phyloP scores from a whole-genome alignment of 2,329 filamentous ascomycete genomes.

The Xylaria arbuscula region DNA sequence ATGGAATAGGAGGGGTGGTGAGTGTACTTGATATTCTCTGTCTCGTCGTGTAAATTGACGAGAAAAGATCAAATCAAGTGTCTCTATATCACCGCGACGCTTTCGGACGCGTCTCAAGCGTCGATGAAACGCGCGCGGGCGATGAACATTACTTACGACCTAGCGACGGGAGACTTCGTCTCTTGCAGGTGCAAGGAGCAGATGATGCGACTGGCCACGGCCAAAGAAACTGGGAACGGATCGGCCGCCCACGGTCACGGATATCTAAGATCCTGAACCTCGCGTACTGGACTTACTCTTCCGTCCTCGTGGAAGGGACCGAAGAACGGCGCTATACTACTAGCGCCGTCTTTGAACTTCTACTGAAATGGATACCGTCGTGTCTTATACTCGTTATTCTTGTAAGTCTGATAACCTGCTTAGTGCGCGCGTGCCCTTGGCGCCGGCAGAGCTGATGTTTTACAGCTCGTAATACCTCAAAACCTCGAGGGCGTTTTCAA shows the following conservation, averaged over 20 bases:
- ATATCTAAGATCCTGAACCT: slow-evolving; percentile 23
- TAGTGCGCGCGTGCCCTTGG: neutral
- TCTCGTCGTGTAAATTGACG: neutral
- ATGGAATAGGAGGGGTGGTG: neutral
- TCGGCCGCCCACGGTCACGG: slow-evolving; percentile 7
- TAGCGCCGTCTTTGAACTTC: neutral
- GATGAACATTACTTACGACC: slow-evolving; percentile 25
- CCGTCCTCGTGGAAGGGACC: slow-evolving; percentile 25
- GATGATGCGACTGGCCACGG: slow-evolving; percentile 4
- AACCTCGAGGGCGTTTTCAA: slow-evolving; percentile 24
- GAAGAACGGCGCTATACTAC: slow-evolving; percentile 17
- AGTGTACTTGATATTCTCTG: neutral
- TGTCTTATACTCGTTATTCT: slow-evolving; percentile 31
- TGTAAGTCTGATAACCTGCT: slow-evolving; percentile 6
- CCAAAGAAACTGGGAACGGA: slow-evolving; percentile 22
- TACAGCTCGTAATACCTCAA: slow-evolving; percentile 26
- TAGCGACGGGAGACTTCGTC: slow-evolving; percentile 14
- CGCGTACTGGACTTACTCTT: slow-evolving; percentile 28
- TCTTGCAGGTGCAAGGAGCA: slow-evolving; percentile 20
- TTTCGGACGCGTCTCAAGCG: slow-evolving; percentile 7
- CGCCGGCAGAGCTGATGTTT: neutral
- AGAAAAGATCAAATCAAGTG: neutral
- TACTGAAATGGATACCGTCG: slow-evolving; percentile 32
- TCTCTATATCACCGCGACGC: slow-evolving; percentile 26
- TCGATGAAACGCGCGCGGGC: neutral